Evolutionary conservation across 2,329 filamentous ascomycete species (phyloP).

Genomic region (Fusarium siculi): DNA sequence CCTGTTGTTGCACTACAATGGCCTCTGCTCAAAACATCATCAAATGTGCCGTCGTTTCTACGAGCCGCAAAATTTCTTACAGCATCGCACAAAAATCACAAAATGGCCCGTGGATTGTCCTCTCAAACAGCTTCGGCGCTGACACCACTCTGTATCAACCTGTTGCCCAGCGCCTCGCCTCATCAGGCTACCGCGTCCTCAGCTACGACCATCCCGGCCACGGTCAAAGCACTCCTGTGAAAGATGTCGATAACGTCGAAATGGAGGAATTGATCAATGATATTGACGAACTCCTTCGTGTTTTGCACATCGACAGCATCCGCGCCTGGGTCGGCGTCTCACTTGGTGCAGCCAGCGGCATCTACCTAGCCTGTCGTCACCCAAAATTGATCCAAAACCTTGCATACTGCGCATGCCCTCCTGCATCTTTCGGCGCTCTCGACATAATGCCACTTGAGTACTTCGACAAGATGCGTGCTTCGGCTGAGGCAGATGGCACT

Average conservation of each 20-base stretch:
- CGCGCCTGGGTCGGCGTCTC: slow-evolving; percentile 4
- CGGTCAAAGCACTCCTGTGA: neutral
- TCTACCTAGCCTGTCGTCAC: neutral
- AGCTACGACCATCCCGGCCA: slow-evolving; percentile 10
- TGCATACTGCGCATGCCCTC: neutral
- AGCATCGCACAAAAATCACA: neutral
- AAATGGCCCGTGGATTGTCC: neutral
- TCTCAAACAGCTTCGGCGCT: slow-evolving; percentile 5
- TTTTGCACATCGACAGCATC: neutral
- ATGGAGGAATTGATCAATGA: neutral
- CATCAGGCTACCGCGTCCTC: neutral
- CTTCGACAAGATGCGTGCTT: neutral
- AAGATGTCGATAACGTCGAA: neutral
- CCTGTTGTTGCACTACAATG: neutral
- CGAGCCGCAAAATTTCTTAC: neutral
- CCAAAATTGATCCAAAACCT: neutral
- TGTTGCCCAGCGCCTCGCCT: neutral
- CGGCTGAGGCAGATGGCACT: neutral
- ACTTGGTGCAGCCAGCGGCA: neutral
- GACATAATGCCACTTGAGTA: neutral
- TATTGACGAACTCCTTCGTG: neutral
- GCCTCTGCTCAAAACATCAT: neutral
- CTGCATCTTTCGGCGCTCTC: neutral
- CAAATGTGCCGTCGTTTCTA: neutral
- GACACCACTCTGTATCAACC: neutral